Base-by-base conservation (phyloP, 805 yeast genomes). In the Pichia nanzhaoensis region DNA sequence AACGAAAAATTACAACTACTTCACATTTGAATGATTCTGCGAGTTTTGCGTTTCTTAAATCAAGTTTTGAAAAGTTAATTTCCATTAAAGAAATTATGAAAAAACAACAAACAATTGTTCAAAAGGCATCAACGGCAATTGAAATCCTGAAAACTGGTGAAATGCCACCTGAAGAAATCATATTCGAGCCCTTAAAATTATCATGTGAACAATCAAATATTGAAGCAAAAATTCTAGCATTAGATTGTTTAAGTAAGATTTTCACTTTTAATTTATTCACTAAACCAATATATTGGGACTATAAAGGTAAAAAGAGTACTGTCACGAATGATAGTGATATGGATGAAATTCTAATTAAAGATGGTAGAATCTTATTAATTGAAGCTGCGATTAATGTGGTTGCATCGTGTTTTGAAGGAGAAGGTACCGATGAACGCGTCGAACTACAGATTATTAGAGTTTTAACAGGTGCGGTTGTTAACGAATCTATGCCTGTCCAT, bases 371-470 rank as follows among this genome's bases (percentile, higher is more conserved):
- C 17, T 73, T 74, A 19, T 59, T 87, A 49, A 80, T 93, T 27
- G 93, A 86, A 59, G 84, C 84, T 20, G 88, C 95, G 0, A 84
- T 91, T 35, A 84, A 83, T 51, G 84, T 89, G 14, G 85, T 90
- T 19, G 78, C 93, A 20, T 79, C 82, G 21, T 84, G 95, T 52
- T 91, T 87, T 61, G 86, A 83, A 50, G 95, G 95, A 34, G 99
- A 93, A 63, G 88, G 89, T 1, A 88, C 98, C 0, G 95, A 90
- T 59, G 85, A 85, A 20, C 80, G 75, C 46, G 78, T 95, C 30
- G 99, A 95, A 67, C 67, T 93, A 46, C 99, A 95, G 66, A 91
- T 93, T 12, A 84, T 91, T 28, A 80, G 95, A 57, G 97, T 97
- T 0, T 69, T 95, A 41, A 82, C 91, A 60, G 88, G 93, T 50